Evolutionary conservation across 2,329 filamentous ascomycete species (phyloP), one percentile per base, ranked within the genome.

Genomic region (Phaeophleospora eucalypticola): DNA sequence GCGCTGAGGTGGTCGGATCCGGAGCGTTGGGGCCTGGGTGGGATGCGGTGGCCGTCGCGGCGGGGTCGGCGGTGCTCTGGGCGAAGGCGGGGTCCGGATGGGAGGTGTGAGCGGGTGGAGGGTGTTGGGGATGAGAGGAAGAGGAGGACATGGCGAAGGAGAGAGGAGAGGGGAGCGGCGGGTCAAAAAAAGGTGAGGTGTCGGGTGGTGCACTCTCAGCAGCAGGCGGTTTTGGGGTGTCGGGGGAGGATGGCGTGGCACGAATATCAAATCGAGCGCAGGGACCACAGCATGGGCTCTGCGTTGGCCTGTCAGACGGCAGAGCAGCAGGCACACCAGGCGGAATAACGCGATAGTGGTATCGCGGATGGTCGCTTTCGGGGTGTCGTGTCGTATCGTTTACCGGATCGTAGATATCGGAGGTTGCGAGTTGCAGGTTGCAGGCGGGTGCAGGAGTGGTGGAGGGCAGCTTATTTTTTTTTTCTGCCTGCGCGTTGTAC

Each of bases 1-100:
- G 29, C 4, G 43, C 36, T 4, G 46, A 43, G 46, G 49, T 43
- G 19, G 60, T 60, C 16, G 60, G 59, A 35, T 63, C 60, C 36
- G 57, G 56, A 15, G 52, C 48, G 41, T 36, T 41, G 33, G 57
- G 43, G 4, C 58, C 56, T 17, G 59, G 58, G 40, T 62, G 58
- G 20, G 53, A 48, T 6, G 59, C 49, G n/a, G 59, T 62, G 36
- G 56, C 41, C 39, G 46, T 46, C 38, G 50, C 47, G 15, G 44
- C 40, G n/a, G 20, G 7, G 21, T 32, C 39, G 9, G 37, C 9
- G 12, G 24, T 29, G 24, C 24, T 29, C 12, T 29, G 7, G 24
- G 24, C 24, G 24, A 29, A 29, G 7, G 6, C 12, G 24, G 24
- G 24, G 24, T 29, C 24, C 12, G 24, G 24, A 12, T 29, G 24